Base-by-base conservation (phyloP, 1,139 yeast species). In the Sugiyamaella castrensis region DNA sequence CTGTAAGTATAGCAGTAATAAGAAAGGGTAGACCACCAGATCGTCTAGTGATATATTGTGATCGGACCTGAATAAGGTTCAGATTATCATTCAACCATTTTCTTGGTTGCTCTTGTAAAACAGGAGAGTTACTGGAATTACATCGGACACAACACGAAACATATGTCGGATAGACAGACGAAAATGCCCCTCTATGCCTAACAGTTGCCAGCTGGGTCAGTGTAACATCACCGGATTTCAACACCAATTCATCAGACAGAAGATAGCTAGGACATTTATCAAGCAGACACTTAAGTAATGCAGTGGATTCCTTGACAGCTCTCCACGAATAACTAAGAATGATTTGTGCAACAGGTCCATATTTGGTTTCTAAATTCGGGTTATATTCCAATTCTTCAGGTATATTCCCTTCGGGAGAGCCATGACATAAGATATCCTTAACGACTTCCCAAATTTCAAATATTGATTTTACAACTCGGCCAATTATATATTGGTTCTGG, bases 21-120 rank as follows among this genome's bases (percentile, higher is more conserved):
- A 91, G 70, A 58, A 72, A 84, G 1, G 98, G 98, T 19, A 92
- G 67, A 0, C 98, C 97, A 1, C 96, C 98, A 1, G 98, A 89
- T 58, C 98, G 72, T 64, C 98, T 76, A 0, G 95, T 86, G 46
- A 91, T 84, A 46, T 76, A 74, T 58, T 87, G 91, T 0, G 84
- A 73, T 57, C 78, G 80, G 1, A 73, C 70, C 54, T 76, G 76
- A 33, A 89, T 74, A 28, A 80, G 62, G 1, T 66, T 62, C 19
- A 89, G 61, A 55, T 79, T 83, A 9, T 71, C 69, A 15, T 72
- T 61, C 4, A 88, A 65, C 92, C 95, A 85, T 11, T 56, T 47
- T 34, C 63, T 53, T 40, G 91, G 79, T 12, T 36, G 9, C 4
- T 8, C 36, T 46, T 70, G 72, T 0, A 57, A 56, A 5, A 69